Base-by-base conservation (phyloP, 345 rosid genomes). In the Euphorbia pulcherrima region DNA sequence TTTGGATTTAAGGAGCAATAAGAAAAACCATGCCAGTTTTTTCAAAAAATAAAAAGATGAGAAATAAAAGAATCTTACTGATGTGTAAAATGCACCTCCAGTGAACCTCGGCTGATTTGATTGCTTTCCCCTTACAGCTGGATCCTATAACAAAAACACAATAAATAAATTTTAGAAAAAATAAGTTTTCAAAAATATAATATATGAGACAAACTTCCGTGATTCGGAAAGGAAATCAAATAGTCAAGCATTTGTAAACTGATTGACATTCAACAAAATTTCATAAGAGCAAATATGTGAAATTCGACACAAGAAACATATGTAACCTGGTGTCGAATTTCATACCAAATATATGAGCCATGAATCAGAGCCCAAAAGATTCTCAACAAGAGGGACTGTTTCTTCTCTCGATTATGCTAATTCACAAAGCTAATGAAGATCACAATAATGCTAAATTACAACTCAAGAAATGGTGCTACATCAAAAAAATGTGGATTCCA, bases 1-100 rank as follows among this genome's bases (percentile, higher is more conserved):
- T 24, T 17, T 8, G 18, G n/a, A 62, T 17, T n/a, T 29, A 44
- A 62, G 27, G 0, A 24, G 16, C 52, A 8, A 61, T 48, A 41
- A 26, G 27, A 37, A 24, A 3, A 7, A 62, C 35, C 14, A 8
- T 8, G 27, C 1, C 11, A 53, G 29, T 35, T 24, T 47, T 59
- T 35, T 13, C 10, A 0, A 21, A 21, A 54, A 77, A 80, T 11
- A 44, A 14, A 44, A 10, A 14, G 2, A 12, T 12, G 50, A 44
- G 55, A 41, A 16, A 1, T 27, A 10, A 8, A n/a, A n/a, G 60
- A 67, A 24, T 68, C 82, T 76, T 83, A 81, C 91, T 27, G 84
- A 4, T 37, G 86, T 81, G 64, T 69, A 84, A 80, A 81, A 81
- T 57, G 83, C 76, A 69, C 85, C 85, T 27, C 87, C 84, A 20